Conservation (phyloP, 768 basidiomycete genomes). For the Scleroderma bovista region DNA sequence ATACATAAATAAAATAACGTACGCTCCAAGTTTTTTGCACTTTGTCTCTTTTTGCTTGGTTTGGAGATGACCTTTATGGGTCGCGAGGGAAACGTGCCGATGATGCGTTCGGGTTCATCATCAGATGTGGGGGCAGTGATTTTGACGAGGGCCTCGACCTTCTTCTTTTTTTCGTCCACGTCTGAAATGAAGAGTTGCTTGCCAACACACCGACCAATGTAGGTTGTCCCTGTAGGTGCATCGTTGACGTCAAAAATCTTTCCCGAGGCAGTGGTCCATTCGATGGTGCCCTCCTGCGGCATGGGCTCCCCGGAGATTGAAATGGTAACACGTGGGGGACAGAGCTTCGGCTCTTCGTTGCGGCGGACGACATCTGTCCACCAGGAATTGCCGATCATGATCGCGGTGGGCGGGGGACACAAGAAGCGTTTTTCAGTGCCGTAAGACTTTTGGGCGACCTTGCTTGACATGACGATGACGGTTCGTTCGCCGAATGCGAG, state of each 20-base stretch:
- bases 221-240: conserved; percentile 77
- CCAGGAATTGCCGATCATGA: conserved; percentile 93
- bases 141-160: conserved; percentile 89
- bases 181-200: conserved; percentile 95
- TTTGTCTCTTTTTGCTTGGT: conserved; percentile 94
- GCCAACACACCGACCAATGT: conserved; percentile 89
- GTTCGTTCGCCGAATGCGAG: conserved; percentile 90
- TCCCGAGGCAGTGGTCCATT: conserved; percentile 84
- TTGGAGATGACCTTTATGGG: conserved; percentile 99
- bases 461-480: conserved; percentile 95
- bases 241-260: conserved; percentile 79
- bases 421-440: conserved; percentile 95
- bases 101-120: conserved; percentile 74
- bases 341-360: conserved; percentile 68
- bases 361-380: conserved; percentile 79
- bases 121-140: conserved; percentile 77
- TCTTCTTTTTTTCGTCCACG: conserved; percentile 92
- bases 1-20: too few relatives aligned
- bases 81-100: conserved; percentile 86
- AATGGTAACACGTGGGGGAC: conserved; percentile 78
- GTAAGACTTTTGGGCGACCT: conserved; percentile 96
- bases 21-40: conserved; percentile 90
- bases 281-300: conserved; percentile 78
- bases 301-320: conserved; percentile 89
- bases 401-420: conserved; percentile 89